Evolutionary conservation across 805 yeast species (phyloP), one percentile per base, ranked within the genome.

Genomic region (Starmerella etchellsii): DNA sequence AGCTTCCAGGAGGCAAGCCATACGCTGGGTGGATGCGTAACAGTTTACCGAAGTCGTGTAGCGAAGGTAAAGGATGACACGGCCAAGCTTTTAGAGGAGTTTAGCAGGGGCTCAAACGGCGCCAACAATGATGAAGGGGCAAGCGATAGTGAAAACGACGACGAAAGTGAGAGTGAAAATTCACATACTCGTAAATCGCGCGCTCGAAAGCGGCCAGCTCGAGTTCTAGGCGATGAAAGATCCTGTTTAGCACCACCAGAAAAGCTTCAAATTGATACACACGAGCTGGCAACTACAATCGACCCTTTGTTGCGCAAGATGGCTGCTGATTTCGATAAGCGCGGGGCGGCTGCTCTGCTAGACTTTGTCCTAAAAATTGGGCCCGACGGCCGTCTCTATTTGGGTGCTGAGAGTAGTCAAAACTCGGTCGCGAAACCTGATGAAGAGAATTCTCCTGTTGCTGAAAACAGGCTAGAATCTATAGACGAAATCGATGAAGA

Each of bases 11-110:
- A 78, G 50, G 97, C 96, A 0, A 76, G 91, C 0, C 84, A 93
- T 2, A 83, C 96, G 1, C 64, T 88, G 19, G 96, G 87, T 54
- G 96, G 96, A 0, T 87, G 96, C 65, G 88, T 87, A 26, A 85
- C 85, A 62, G 83, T 88, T 39, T 88, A 88, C 57, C 74, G 87
- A 11, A 81, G 93, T 14, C 71, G 97, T 52, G 85, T 88, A 19
- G 96, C 87, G 54, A 80, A 94, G 0, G 94, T 84, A 0, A 93
- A 87, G 4, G 77, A 80, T 8, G 96, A 87, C 53, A 85, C 96
- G 0, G 93, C 94, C 2, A 75, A 76, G 52, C 65, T 88, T 41
- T 61, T 85, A 27, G 79, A 81, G 59, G 94, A 94, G 3, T 61
- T 85, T 2, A 27, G 37, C 10, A 37, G 36, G 20, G 32, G 32